Evolutionary conservation across 768 basidiomycete species (phyloP), one percentile per base, ranked within the genome.

Genomic region (Exidia glandulosa): DNA sequence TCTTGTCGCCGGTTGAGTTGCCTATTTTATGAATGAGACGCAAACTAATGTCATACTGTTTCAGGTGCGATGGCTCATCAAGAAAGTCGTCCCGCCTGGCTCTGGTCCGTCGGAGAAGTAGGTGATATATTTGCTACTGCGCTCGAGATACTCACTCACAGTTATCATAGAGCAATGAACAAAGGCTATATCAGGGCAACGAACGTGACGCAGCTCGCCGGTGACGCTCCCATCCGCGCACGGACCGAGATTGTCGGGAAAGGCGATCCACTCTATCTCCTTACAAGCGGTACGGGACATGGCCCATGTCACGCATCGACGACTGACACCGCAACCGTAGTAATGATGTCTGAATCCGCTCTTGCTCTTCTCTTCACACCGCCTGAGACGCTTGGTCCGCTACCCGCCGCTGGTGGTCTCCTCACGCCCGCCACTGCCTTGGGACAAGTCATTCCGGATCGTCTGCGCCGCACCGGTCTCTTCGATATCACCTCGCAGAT

Each of bases 21-120:
- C 34, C 13, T 27, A 29, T 29, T 14, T 27, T 30, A 14, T 67
- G 12, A 48, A 32, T 32, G 29, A 36, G 63, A 60, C 6, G 57
- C 30, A n/a, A n/a, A 30, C 41, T 34, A 59, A 50, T 36, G 9
- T 19, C n/a, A n/a, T n/a, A n/a, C 56, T 23, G 50, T 30, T 60
- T 36, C 58, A 87, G 88, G 62, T 79, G 23, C 80, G 88, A 23
- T 79, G 79, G 78, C 50, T 88, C 0, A 66, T 78, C 23, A 82
- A 82, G 63, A 77, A 70, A 50, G 34, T 83, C 16, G 66, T 82
- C 57, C 76, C 82, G 23, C 27, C 30, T 9, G 50, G 50, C 50
- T 9, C 50, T 19, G 50, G 50, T 6, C 50, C 50, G 30, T 54
- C 50, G 4, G 41, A 45, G 19, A 19, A 6, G 41, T 45, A 19